Conservation (phyloP, 768 basidiomycete genomes). For the Tephrocybe sp. region DNA sequence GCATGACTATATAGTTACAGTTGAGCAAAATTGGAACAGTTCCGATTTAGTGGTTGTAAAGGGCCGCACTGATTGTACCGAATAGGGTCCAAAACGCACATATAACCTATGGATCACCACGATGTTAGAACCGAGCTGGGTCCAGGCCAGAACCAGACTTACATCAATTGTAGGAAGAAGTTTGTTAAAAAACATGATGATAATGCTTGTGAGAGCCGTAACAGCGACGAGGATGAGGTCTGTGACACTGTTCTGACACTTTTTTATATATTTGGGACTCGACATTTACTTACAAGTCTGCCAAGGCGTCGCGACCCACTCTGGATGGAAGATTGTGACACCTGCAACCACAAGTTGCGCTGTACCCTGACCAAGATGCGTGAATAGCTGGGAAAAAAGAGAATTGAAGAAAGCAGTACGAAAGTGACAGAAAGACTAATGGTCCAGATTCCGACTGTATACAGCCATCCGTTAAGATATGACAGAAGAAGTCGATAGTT, state of each 20-base stretch:
- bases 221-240: conserved; percentile 61
- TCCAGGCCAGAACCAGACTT: conserved; percentile 7
- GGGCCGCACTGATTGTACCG: conserved; percentile 46
- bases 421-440: conserved; percentile 67
- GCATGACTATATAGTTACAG: conserved; percentile 42
- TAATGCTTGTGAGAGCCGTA: conserved; percentile 41
- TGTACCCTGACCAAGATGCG: conserved; percentile 41
- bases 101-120: conserved; percentile 36
- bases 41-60: not conserved
- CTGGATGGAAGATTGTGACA: conserved; percentile 53
- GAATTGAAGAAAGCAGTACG: conserved; percentile 27
- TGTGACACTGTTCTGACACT: conserved; percentile 15
- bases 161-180: conserved; percentile 52
- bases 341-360: conserved; percentile 63
- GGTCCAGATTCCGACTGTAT: conserved; percentile 69
- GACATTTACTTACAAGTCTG: conserved; percentile 46
- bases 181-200: conserved; percentile 58
- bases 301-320: conserved; percentile 59
- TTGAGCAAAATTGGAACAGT: not conserved
- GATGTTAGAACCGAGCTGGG: not conserved
- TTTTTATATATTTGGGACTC: not conserved
- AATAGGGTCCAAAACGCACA: conserved; percentile 65
- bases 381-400: not conserved
- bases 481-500: conserved; percentile 49
- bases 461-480: conserved; percentile 73